These are phyloP conservation scores for Coleophoma crateriformis DNA, from an alignment of 2,329 filamentous ascomycete genomes.

Conservation along the genomic window DNA sequence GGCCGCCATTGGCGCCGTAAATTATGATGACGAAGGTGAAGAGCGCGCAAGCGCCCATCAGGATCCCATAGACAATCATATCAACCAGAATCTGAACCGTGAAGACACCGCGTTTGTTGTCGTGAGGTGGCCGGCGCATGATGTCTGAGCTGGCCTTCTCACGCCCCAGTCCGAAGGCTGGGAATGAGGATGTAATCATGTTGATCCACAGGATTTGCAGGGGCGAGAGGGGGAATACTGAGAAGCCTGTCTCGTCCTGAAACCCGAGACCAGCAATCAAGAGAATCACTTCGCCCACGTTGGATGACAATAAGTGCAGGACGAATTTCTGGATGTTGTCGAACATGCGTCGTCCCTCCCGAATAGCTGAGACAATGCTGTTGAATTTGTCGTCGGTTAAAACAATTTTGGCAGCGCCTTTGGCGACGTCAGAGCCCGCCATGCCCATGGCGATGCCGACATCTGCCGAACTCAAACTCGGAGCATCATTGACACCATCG, in stretches of 20 bases:
- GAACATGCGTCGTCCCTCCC: conserved; percentile 47
- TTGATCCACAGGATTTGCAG: conserved; percentile 60
- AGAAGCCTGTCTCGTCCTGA: conserved; percentile 44
- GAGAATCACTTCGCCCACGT: conserved; percentile 51
- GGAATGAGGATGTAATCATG: conserved; percentile 55
- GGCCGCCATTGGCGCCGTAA: conserved; percentile 40
- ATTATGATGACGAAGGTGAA: conserved; percentile 45
- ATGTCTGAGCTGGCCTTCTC: conserved; percentile 49
- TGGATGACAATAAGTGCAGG: conserved; percentile 47
- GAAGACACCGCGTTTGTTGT: conserved; percentile 42
- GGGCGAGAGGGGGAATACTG: conserved; percentile 53
- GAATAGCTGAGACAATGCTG: conserved; percentile 44
- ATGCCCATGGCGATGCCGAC: conserved; percentile 57
- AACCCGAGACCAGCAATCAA: conserved; percentile 53
- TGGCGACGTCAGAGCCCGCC: conserved; percentile 57
- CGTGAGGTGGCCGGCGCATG: conserved; percentile 47
- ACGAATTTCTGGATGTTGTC: conserved; percentile 54
- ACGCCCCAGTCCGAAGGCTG: conserved; percentile 54
- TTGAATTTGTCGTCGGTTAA: conserved; percentile 48
- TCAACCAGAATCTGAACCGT: conserved; percentile 45
- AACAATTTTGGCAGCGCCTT: conserved; percentile 49
- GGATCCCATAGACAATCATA: conserved; percentile 46
- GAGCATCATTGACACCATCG: conserved; percentile 51
- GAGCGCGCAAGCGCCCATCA: conserved; percentile 43
- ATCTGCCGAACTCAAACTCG: conserved; percentile 45